These are phyloP conservation scores for Cornus suecica DNA, from an alignment of 148 eudicot genomes.

Conservation along the genomic window DNA sequence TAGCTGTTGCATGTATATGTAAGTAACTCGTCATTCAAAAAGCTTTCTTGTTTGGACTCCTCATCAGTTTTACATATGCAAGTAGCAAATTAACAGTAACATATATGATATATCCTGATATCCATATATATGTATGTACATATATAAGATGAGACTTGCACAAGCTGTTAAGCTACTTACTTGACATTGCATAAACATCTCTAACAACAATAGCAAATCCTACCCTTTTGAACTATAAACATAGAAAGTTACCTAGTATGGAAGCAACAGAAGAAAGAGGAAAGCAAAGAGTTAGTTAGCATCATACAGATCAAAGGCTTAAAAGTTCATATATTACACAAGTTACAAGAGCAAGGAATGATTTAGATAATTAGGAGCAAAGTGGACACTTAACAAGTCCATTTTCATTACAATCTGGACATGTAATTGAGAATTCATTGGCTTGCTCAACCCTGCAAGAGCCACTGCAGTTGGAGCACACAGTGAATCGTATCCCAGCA, in stretches of 20 bases:
- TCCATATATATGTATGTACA: too few relatives aligned
- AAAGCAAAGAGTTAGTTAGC: not conserved
- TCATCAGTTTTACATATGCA: not conserved
- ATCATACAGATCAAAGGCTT: not conserved
- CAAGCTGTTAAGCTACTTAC: too few relatives aligned
- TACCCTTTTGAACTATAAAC: conserved; percentile 2
- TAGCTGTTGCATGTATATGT: not conserved
- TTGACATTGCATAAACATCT: not conserved
- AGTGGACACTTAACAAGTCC: conserved; percentile 63
- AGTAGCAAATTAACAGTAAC: not conserved
- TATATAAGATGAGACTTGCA: not conserved
- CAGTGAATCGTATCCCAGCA: conserved; percentile 48
- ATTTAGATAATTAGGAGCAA: conserved; percentile 31
- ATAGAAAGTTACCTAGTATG: not conserved
- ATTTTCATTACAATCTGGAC: conserved; percentile 72
- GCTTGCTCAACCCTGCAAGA: conserved; percentile 46
- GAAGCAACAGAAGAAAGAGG: not conserved
- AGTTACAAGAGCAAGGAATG: not conserved
- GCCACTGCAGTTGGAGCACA: conserved; percentile 63
- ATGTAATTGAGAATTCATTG: conserved; percentile 24
- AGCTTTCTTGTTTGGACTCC: not conserved
- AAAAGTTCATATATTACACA: not conserved
- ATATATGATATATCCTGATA: not conserved
- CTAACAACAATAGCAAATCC: not conserved
- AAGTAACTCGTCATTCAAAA: not conserved